Conservation (phyloP, 495 filamentous ascomycete species). For the Penicillium taxi region DNA sequence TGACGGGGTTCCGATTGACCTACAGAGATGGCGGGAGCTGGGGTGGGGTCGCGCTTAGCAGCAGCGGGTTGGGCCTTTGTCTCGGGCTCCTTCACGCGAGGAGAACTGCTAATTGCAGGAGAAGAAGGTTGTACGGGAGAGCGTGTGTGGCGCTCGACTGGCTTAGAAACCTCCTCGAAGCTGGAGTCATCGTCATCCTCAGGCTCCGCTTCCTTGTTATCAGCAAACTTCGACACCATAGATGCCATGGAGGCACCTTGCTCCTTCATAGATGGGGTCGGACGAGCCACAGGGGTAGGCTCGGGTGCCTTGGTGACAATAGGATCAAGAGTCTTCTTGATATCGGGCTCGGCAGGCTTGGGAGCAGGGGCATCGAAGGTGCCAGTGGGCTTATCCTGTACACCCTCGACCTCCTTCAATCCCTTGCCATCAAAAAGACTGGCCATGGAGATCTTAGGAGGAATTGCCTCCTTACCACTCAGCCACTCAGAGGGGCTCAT, state of each 20-base stretch:
- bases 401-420: constrained; percentile 59
- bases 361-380: constrained; percentile 34
- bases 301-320: constrained; percentile 19
- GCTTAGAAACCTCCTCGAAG: constrained; percentile 76
- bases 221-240: constrained; percentile 77
- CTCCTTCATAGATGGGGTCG: constrained; percentile 65
- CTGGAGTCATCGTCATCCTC: constrained; percentile 62
- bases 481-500: constrained; percentile 79
- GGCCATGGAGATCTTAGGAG: constrained; percentile 87
- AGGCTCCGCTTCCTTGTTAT: constrained; percentile 53
- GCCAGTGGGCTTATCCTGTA: constrained; percentile 56
- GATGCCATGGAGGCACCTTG: constrained; percentile 78
- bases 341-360: constrained; percentile 38
- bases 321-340: constrained; percentile 46
- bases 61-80: constrained; percentile 7
- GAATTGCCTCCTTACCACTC: constrained; percentile 69
- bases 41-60: constrained; percentile 3
- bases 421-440: constrained; percentile 80
- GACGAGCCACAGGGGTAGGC: constrained; percentile 39
- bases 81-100: constrained; percentile 28
- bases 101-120: constrained; percentile 30
- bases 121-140: constrained; percentile 18
- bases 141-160: constrained; percentile 41
- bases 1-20: background rate
- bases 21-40: background rate